Conservation (phyloP, 2,329 filamentous ascomycete genomes). For the Lachnellula arida region DNA sequence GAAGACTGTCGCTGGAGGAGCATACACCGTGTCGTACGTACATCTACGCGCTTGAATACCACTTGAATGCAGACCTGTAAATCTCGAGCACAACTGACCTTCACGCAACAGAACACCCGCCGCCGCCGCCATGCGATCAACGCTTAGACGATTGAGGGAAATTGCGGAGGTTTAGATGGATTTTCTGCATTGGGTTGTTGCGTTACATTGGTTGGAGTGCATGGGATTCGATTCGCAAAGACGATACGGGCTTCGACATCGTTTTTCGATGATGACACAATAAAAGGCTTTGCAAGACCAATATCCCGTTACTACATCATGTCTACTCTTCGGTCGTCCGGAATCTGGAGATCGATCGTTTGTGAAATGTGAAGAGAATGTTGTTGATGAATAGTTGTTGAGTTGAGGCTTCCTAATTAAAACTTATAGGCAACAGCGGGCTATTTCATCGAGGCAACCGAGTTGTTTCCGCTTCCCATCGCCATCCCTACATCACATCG, state of each 20-base stretch:
- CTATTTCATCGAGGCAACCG: background rate
- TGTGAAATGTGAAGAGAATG: constrained; percentile 14
- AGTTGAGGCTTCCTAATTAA: constrained; percentile 8
- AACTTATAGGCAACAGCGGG: constrained; percentile 11
- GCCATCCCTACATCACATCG: background rate
- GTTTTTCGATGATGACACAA: constrained; percentile 30
- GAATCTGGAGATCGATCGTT: constrained; percentile 2
- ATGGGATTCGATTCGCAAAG: constrained; percentile 25
- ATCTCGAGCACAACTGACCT: background rate
- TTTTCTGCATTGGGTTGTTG: constrained; percentile 25
- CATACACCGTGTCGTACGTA: constrained; percentile 94
- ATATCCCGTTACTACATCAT: constrained; percentile 11
- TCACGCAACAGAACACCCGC: constrained; percentile 67
- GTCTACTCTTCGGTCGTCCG: constrained; percentile 12
- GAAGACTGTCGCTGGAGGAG: constrained; percentile 90
- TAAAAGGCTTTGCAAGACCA: constrained; percentile 27
- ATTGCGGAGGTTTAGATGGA: constrained; percentile 83
- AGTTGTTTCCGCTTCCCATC: background rate
- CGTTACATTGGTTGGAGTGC: constrained; percentile 32
- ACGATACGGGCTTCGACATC: constrained; percentile 29
- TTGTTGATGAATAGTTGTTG: constrained; percentile 7
- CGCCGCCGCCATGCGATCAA: constrained; percentile 90
- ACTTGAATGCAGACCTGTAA: no score
- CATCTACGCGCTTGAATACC: no score
- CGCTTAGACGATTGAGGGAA: constrained; percentile 93